Conservation (phyloP, 108 stramenopile genomes). For the Nitzschia palea region DNA sequence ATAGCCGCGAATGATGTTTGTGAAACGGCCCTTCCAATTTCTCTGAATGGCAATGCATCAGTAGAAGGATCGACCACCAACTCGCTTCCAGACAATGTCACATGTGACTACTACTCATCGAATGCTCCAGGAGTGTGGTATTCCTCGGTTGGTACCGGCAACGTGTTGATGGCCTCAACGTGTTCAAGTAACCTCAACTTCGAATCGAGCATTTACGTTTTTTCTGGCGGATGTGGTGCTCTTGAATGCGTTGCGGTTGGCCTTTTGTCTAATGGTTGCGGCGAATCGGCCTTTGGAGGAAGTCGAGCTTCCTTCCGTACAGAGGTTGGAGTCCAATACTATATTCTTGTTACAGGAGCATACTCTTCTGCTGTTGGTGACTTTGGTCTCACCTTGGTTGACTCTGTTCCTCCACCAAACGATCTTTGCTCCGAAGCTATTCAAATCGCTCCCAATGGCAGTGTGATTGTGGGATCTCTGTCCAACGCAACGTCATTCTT, state of each 20-base stretch:
- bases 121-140: conserved; percentile 25
- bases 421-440: conserved; percentile 14
- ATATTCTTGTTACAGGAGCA: conserved; percentile 20
- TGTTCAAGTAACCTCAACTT: conserved; percentile 14
- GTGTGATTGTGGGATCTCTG: not conserved
- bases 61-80: not conserved
- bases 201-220: conserved; percentile 25
- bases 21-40: not conserved
- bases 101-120: too few species aligned
- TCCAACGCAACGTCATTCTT: conserved; percentile 3
- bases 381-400: conserved; percentile 12
- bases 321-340: conserved; percentile 17
- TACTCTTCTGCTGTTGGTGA: conserved; percentile 5
- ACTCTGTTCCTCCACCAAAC: conserved; percentile 1
- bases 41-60: too few species aligned
- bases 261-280: too few species aligned
- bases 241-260: conserved; percentile 21
- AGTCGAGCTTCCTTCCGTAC: conserved; percentile 9
- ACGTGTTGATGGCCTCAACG: conserved; percentile 15
- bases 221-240: conserved; percentile 19
- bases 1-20: conserved; percentile 5
- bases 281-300: conserved; percentile 2
- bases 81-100: not conserved
- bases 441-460: not conserved
- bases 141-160: conserved; percentile 21